Base-by-base conservation (phyloP, 345 rosid species). In the Hibiscus mutabilis region DNA sequence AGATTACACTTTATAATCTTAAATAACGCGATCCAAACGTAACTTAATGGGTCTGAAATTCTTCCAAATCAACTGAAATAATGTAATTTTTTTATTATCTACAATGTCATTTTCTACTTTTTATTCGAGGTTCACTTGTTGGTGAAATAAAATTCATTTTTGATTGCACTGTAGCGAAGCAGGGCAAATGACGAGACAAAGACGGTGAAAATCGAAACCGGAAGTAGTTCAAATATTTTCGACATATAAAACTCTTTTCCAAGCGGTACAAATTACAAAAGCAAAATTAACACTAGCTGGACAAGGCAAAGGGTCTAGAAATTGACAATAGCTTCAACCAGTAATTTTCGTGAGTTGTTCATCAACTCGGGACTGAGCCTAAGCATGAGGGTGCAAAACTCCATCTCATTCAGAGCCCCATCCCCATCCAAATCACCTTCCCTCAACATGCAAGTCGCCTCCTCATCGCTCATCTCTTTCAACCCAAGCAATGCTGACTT, bases 281-380 rank as follows among this genome's bases (percentile, higher is more conserved):
- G 22, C 58, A 11, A 8, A 19, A 19, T 19, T 19, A 53, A 53
- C 8, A 53, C 4, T 9, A 19, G 22, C 3, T 53, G 2, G 58
- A 22, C 14, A 56, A 22, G 58, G 11, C 14, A 56, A 22, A 22
- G 14, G 15, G 27, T 4, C 27, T 56, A 56, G 60, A 56, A 56
- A 56, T 66, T 35, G 19, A 18, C 27, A 11, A 84, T 71, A 53
- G 86, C 82, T 56, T 83, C 82, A 13, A 79, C 56, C 68, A 87
- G 46, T 79, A 70, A 76, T n/a, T 77, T 61, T 22, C 59, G 70
- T 4, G 87, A 83, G 22, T 27, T 37, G 29, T 47, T 73, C 88
- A 87, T 87, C 77, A 85, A 75, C 0, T 53, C 86, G 59, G 91
- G 89, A 56, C 91, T 87, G 47, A 87, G 37, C 81, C 91, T 81